Evolutionary conservation across 1,284 basidiomycete species (phyloP), one percentile per base, ranked within the genome.

Genomic region (Sanguinoderma infundibulare): DNA sequence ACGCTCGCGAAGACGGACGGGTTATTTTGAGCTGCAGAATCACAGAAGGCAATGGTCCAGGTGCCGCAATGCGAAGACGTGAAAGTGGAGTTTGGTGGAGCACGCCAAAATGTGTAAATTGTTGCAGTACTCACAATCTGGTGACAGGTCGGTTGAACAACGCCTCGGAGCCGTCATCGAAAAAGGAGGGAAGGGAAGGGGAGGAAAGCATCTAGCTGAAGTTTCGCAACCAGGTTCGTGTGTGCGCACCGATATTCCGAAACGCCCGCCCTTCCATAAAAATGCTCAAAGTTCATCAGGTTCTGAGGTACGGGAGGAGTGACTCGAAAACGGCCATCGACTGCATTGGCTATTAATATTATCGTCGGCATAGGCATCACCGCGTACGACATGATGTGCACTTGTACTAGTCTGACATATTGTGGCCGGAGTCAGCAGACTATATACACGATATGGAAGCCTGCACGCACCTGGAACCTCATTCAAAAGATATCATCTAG

Each of bases 371-470:
- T 5, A 28, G 4, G 34, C n/a, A 34, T 17, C n/a, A 34, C 17
- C 15, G 35, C 52, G 34, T 46, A 52, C 20, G 44, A 55, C 55
- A 63, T 56, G 35, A 49, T 47, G n/a, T 44, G 44, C 35, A 62
- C 28, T n/a, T 34, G 49, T 26, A 49, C 20, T 51, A 30, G 30
- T 32, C 44, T 46, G 34, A 54, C 36, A 52, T 26, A 39, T 20
- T 35, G 10, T 22, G 20, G 30, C 49, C 44, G 36, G 26, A 51
- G 58, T 63, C 62, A 63, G 62, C 58, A 57, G 62, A 57, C 53
- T 8, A 10, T 12, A 17, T 1, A 34, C 32, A 38, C n/a, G 34
- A 24, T 39, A 30, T 28, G 12, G 24, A 40, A 20, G 32, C 26
- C 20, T 46, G 40, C 36, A 54, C 58, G 54, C 35, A 56, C 62